Evolutionary conservation across 257 asterid genomes (phyloP).

Genomic region (Plantago major): DNA sequence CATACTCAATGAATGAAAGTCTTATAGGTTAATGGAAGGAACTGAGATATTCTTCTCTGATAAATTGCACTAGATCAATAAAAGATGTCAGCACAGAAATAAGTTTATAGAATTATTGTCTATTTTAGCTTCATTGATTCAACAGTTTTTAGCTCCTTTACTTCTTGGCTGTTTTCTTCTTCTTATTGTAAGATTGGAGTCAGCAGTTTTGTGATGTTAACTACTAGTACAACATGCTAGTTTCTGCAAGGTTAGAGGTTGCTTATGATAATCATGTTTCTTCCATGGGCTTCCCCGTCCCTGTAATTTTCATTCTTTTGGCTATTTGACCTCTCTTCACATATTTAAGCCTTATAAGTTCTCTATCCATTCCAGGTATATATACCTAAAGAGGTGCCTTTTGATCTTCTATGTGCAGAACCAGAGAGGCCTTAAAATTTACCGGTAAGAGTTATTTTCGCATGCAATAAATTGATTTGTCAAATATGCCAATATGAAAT

Average conservation of each 20-base stretch:
- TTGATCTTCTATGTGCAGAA: slow-evolving; percentile 91
- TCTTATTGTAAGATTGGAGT: too few relatives aligned
- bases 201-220: too few relatives aligned
- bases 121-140: background rate
- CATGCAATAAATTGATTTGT: slow-evolving; percentile 16
- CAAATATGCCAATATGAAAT: background rate
- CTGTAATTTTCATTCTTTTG: background rate
- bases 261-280: too few relatives aligned
- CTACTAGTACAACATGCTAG: too few relatives aligned
- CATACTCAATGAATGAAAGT: background rate
- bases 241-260: too few relatives aligned
- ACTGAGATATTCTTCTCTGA: background rate
- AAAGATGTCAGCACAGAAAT: slow-evolving; percentile 12
- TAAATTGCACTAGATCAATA: slow-evolving; percentile 9
- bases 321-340: slow-evolving; percentile 13
- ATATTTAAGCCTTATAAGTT: background rate
- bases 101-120: background rate
- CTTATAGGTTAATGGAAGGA: background rate
- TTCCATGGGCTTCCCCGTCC: too few relatives aligned
- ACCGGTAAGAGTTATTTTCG: slow-evolving; percentile 40
- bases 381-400: slow-evolving; percentile 84
- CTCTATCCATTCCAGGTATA: slow-evolving; percentile 52
- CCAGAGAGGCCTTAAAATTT: slow-evolving; percentile 98
- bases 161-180: background rate
- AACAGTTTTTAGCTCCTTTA: slow-evolving; percentile 2